A percentile compares a stretch with the other conserved stretches of the same genome.
Evolutionary conservation across 2,329 filamentous ascomycete species (phyloP).

Genomic region (Nectriaceae sp.): DNA sequence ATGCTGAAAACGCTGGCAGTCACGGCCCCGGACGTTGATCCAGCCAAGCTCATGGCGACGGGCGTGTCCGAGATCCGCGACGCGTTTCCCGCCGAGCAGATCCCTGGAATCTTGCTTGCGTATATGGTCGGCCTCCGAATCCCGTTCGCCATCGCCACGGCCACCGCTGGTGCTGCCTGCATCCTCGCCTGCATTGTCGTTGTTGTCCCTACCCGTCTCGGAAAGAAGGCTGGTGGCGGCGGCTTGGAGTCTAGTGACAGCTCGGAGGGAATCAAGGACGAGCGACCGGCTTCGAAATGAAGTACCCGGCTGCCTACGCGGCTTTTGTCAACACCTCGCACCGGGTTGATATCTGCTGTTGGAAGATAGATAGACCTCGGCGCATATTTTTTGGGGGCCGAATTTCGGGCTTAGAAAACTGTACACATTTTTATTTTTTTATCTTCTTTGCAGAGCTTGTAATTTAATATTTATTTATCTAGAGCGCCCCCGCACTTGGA

Average conservation of each 20-base stretch:
- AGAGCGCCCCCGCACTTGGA: too few relatives aligned
- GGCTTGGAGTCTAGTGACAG: not conserved
- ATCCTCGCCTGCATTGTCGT: not conserved
- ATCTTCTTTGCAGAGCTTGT: too few relatives aligned
- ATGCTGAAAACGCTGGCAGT: conserved; percentile 28
- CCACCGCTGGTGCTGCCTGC: not conserved
- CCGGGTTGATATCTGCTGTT: too few relatives aligned
- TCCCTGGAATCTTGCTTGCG: conserved; percentile 51
- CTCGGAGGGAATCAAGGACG: not conserved
- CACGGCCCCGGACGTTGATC: conserved; percentile 30
- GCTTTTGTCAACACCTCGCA: too few relatives aligned
- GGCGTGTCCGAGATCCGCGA: conserved; percentile 52
- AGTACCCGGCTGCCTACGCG: too few relatives aligned
- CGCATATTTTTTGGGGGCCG: too few relatives aligned
- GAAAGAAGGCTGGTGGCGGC: not conserved
- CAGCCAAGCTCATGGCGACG: conserved; percentile 30
- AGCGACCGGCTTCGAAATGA: not conserved
- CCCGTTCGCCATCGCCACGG: conserved; percentile 42
- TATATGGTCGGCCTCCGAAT: conserved; percentile 64
- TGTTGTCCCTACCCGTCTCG: not conserved
- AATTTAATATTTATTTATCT: too few relatives aligned
- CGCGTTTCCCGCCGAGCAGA: conserved; percentile 43
- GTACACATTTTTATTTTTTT: too few relatives aligned
- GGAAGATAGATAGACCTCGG: too few relatives aligned
- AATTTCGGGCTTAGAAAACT: too few relatives aligned